Evolutionary conservation across 345 rosid species (phyloP).

Genomic region (Schrenkiella parvula): DNA sequence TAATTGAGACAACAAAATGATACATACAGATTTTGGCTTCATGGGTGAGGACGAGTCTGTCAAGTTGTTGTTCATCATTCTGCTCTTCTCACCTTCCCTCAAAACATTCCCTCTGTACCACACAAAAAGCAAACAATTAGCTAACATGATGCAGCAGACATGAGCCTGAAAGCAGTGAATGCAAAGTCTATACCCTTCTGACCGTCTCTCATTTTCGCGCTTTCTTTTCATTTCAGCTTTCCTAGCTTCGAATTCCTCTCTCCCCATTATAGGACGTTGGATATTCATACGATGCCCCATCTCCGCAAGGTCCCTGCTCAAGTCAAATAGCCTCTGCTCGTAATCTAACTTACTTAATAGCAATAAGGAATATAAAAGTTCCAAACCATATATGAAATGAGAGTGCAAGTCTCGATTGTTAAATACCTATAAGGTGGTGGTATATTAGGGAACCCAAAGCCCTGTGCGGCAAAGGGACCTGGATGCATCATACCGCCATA

Average conservation of each 20-base stretch:
- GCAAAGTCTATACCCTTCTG: conserved; percentile 52
- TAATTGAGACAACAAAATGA: conserved; percentile 23
- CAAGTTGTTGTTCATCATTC: conserved; percentile 58
- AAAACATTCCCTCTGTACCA: conserved; percentile 45
- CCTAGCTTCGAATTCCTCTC: conserved; percentile 91
- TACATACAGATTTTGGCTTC: conserved; percentile 39
- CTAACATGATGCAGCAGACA: neutral
- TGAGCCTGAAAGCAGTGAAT: neutral
- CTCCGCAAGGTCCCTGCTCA: conserved; percentile 67
- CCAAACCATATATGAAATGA: neutral
- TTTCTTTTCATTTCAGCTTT: conserved; percentile 88
- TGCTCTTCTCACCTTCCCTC: conserved; percentile 52
- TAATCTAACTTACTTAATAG: neutral
- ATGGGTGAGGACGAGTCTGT: conserved; percentile 52
- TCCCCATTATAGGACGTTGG: conserved; percentile 78
- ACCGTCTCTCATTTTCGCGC: conserved; percentile 73
- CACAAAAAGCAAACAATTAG: neutral
- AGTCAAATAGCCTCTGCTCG: neutral
- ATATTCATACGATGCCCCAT: conserved; percentile 64
- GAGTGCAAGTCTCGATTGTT: neutral
- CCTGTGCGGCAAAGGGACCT: conserved; percentile 25
- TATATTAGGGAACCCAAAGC: conserved; percentile 32
- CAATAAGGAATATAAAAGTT: neutral
- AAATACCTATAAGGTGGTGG: conserved; percentile 35
- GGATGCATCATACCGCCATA: conserved; percentile 25